phyloP scores from a whole-genome alignment of 2,329 filamentous ascomycete genomes.

The Venturia effusa region DNA sequence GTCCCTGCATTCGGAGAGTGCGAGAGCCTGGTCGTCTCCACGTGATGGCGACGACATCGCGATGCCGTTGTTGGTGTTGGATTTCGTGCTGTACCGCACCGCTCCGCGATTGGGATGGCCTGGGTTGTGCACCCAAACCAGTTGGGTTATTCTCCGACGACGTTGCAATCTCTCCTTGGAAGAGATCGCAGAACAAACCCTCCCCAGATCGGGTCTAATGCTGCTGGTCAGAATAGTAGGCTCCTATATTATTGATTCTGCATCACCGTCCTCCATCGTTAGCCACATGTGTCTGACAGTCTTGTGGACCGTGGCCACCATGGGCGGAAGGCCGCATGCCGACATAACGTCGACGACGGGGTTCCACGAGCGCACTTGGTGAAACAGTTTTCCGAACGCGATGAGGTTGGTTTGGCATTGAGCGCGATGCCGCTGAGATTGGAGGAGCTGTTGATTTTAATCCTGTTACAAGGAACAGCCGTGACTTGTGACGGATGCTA shows the following conservation, averaged over 20 bases:
- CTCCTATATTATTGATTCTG: constrained; percentile 4
- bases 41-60: neutral
- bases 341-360: neutral
- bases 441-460: neutral
- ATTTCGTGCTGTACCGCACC: no score
- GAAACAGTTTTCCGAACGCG: neutral
- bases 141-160: neutral
- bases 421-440: neutral
- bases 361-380: neutral
- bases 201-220: constrained; percentile 2
- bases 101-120: neutral
- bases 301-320: neutral
- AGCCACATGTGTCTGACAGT: neutral
- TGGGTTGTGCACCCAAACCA: neutral
- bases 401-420: neutral
- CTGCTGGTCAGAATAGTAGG: neutral
- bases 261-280: neutral
- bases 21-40: neutral
- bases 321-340: neutral
- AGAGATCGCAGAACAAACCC: neutral
- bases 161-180: constrained; percentile 2
- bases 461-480: neutral
- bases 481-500: neutral
- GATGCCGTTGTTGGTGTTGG: neutral
- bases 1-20: neutral